Conservation (phyloP, 352 stramenopile genomes). For the Phytophthora ramorum region DNA sequence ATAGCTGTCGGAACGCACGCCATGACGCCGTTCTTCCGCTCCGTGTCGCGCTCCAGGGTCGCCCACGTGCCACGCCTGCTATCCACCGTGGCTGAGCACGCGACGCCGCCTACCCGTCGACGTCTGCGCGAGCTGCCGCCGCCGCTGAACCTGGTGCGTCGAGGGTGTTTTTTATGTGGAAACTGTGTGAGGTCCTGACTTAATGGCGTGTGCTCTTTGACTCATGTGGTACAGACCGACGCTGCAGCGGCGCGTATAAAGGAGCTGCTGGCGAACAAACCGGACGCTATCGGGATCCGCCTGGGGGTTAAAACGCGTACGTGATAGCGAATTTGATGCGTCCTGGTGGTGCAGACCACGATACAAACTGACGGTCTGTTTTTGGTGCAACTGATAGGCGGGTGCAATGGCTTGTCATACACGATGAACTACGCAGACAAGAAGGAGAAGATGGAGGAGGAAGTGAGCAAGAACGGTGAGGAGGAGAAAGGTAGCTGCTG, state of each 20-base stretch:
- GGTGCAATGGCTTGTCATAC: constrained; percentile 99
- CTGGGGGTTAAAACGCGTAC: constrained; percentile 95
- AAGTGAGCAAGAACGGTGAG: constrained; percentile 90
- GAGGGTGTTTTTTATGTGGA: background rate
- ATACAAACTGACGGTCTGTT: constrained; percentile 1
- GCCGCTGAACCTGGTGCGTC: constrained; percentile 75
- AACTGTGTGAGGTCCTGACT: constrained; percentile 7
- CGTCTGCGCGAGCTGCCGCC: constrained; percentile 74
- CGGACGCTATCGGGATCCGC: constrained; percentile 94
- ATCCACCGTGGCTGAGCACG: constrained; percentile 52
- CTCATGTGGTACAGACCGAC: constrained; percentile 65
- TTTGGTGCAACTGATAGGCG: constrained; percentile 57
- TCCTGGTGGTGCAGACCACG: constrained; percentile 7
- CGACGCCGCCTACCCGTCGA: constrained; percentile 49
- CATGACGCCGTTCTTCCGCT: constrained; percentile 49
- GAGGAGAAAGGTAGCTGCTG: background rate
- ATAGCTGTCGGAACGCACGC: constrained; percentile 13
- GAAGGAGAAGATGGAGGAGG: constrained; percentile 94
- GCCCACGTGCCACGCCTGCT: constrained; percentile 27
- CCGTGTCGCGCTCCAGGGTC: constrained; percentile 23
- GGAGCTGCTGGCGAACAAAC: constrained; percentile 85
- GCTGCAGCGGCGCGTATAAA: constrained; percentile 88
- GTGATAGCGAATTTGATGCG: constrained; percentile 20
- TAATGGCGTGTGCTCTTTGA: constrained; percentile 8
- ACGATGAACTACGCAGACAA: constrained; percentile 99